Evolutionary conservation across 148 eudicot species (phyloP).

Genomic region (Persicaria maculosa): DNA sequence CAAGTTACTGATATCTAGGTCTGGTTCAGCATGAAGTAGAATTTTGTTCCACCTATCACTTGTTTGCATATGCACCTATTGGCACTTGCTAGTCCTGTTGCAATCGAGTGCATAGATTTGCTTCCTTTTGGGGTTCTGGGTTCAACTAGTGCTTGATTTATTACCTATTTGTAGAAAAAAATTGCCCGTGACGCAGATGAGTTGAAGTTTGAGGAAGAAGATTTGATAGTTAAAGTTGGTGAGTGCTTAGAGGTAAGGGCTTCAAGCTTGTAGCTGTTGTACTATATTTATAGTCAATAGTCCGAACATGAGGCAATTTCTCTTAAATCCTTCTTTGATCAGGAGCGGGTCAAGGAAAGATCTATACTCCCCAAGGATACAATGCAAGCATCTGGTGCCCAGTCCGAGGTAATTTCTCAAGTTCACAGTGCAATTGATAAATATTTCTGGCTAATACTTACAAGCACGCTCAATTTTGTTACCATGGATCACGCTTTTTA

Average conservation of each 20-base stretch:
- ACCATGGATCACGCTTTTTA: not conserved
- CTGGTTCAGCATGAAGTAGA: not conserved
- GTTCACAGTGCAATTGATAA: not conserved
- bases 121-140: not conserved
- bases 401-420: conserved; percentile 50
- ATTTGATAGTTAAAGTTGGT: conserved; percentile 81
- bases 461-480: not conserved
- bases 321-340: conserved; percentile 11
- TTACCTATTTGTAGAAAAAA: conserved; percentile 45
- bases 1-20: not conserved
- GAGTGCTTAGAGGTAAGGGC: conserved; percentile 74
- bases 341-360: conserved; percentile 87
- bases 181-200: conserved; percentile 59
- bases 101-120: not conserved
- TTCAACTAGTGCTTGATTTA: not conserved
- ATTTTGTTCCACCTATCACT: not conserved
- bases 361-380: conserved; percentile 41
- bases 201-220: conserved; percentile 62
- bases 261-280: not conserved
- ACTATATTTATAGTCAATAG: not conserved
- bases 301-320: not conserved
- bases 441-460: not conserved
- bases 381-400: conserved; percentile 38
- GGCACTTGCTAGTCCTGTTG: not conserved
- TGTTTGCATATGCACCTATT: not conserved